phyloP scores from a whole-genome alignment of 345 rosid genomes.

The Gossypioides kirkii region DNA sequence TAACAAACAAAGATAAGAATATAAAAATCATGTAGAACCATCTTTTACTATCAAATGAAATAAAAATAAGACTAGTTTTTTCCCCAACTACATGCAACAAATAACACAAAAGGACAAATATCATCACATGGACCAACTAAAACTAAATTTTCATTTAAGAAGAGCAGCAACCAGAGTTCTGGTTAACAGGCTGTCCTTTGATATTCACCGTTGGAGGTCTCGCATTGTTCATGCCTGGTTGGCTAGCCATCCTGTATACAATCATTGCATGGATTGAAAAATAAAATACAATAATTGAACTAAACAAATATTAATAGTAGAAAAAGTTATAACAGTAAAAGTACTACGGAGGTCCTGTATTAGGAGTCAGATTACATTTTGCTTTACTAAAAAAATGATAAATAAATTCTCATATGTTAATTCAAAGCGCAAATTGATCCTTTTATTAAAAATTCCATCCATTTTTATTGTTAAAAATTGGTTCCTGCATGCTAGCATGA shows the following conservation, averaged over 20 bases:
- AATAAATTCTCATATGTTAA: no score
- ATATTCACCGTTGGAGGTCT: slow-evolving; percentile 92
- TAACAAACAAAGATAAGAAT: slow-evolving; percentile 18
- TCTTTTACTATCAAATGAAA: slow-evolving; percentile 22
- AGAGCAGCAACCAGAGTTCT: slow-evolving; percentile 92
- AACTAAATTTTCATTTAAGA: slow-evolving; percentile 33
- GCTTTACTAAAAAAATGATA: no score
- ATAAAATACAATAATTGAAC: no score
- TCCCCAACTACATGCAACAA: slow-evolving; percentile 32
- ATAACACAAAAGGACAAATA: slow-evolving; percentile 20
- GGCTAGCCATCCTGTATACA: slow-evolving; percentile 86
- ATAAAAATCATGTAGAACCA: slow-evolving; percentile 26
- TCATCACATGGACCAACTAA: slow-evolving; percentile 9
- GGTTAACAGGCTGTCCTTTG: slow-evolving; percentile 95
- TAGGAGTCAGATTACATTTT: no score
- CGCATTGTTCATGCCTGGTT: slow-evolving; percentile 64
- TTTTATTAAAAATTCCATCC: no score
- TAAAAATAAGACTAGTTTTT: slow-evolving; percentile 30
- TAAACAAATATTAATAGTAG: not conserved
- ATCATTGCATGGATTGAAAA: not conserved
- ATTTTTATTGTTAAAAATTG: no score
- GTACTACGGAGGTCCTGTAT: no score
- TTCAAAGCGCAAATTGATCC: no score
- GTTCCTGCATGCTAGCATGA: no score
- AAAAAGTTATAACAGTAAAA: no score